A percentile compares a stretch with the other conserved stretches of the same genome.
Evolutionary conservation across 768 basidiomycete genomes (phyloP).

Genomic region (Melanogaster broomeanus): DNA sequence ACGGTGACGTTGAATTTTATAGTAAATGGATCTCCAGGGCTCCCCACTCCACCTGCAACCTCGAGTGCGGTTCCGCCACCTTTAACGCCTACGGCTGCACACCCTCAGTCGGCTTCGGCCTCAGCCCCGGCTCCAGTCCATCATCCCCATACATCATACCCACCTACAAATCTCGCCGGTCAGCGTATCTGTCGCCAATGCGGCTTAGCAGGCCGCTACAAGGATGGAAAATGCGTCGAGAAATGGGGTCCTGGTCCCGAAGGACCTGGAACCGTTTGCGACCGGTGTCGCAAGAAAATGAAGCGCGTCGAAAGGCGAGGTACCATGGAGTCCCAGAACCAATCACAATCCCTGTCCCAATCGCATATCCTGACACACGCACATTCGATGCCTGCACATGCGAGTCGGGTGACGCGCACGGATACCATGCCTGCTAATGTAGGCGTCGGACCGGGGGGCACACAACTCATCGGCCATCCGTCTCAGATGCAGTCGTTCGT

Average conservation of each 20-base stretch:
- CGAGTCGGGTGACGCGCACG: constrained; percentile 24
- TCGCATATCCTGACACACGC: constrained; percentile 21
- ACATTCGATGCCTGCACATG: constrained; percentile 21
- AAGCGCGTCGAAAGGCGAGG: constrained; percentile 78
- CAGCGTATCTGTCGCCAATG: constrained; percentile 81
- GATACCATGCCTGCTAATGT: constrained; percentile 35
- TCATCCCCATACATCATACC: constrained; percentile 21
- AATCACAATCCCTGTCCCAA: constrained; percentile 18
- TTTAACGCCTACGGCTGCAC: constrained; percentile 12
- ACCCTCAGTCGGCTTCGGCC: constrained; percentile 5
- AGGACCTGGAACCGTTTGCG: constrained; percentile 83
- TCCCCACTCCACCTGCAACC: constrained; percentile 18
- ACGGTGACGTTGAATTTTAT: constrained; percentile 15
- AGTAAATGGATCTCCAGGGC: constrained; percentile 19
- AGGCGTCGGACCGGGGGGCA: constrained; percentile 23
- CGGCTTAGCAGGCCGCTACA: constrained; percentile 71
- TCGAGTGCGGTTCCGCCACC: constrained; percentile 11
- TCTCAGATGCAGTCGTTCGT: constrained; percentile 24
- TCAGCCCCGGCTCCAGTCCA: background rate
- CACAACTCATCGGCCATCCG: constrained; percentile 26
- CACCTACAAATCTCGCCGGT: constrained; percentile 53
- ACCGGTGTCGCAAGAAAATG: constrained; percentile 87
- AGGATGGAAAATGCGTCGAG: constrained; percentile 84
- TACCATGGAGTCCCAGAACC: constrained; percentile 51
- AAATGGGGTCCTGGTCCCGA: constrained; percentile 87